Base-by-base conservation (phyloP, 108 stramenopile genomes). In the Stephanodiscus triporus region DNA sequence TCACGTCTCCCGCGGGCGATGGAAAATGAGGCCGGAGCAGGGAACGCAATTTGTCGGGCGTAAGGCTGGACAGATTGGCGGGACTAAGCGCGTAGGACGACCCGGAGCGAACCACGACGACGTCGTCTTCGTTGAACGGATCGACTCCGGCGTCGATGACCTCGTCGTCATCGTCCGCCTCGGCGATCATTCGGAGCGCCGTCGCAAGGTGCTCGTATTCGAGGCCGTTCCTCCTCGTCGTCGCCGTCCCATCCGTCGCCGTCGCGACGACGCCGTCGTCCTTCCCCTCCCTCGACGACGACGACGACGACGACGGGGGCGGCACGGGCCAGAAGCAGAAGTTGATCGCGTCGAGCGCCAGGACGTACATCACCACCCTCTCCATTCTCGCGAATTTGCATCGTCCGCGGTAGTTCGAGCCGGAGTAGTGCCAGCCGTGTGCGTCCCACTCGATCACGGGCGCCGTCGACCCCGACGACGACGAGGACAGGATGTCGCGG, bases 291-390 rank as follows among this genome's bases (percentile, higher is more conserved):
- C 11, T 50, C n/a, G n/a, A n/a, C n/a, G n/a, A n/a, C n/a, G n/a
- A n/a, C n/a, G n/a, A n/a, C n/a, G n/a, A n/a, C n/a, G n/a, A n/a
- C 27, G 40, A 40, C 40, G 40, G 9, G 3, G 57, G 29, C 49
- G 76, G 42, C 45, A 61, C 37, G 1, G 96, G 96, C 96, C 96
- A 97, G 71, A 97, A 97, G 50, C 96, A 97, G 85, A 97, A 97
- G 62, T 97, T 97, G 54, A 97, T 91, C 65, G 95, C 92, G 84
- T 97, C 96, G 82, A 97, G 59, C 5, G 92, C 85, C 65, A 97
- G 70, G 27, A 97, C 84, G 53, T 95, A 97, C 7, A 94, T 67
- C 13, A 88, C 89, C 17, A 92, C 85, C 36, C 94, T 82, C 63
- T 92, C 91, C 67, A 84, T 73, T 26, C 88, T 70, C 80, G 75